These are phyloP conservation scores for Talaromyces adpressus DNA, from an alignment of 495 filamentous ascomycete genomes.

Conservation along the genomic window DNA sequence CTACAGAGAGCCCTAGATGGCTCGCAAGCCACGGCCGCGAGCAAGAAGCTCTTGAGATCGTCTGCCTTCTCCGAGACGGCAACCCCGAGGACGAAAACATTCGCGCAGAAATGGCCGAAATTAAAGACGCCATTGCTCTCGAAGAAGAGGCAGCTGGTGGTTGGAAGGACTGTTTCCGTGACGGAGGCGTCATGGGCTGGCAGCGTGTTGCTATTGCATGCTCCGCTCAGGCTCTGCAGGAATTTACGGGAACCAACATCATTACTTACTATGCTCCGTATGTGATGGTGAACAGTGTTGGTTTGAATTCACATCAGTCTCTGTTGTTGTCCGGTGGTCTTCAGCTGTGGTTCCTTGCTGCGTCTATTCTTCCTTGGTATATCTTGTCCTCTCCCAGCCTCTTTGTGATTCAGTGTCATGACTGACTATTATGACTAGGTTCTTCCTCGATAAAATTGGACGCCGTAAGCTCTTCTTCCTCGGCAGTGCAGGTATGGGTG, in stretches of 20 bases:
- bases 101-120: slow-evolving; percentile 19
- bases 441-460: slow-evolving; percentile 45
- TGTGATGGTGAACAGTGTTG: slow-evolving; percentile 8
- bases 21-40: slow-evolving; percentile 42
- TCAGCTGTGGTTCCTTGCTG: slow-evolving; percentile 9
- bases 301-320: slow-evolving; percentile 4
- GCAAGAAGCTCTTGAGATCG: slow-evolving; percentile 42
- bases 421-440: slow-evolving; percentile 17
- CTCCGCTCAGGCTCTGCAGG: slow-evolving; percentile 47
- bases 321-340: slow-evolving; percentile 7
- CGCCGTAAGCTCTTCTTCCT: slow-evolving; percentile 46
- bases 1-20: slow-evolving; percentile 44
- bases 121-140: slow-evolving; percentile 23
- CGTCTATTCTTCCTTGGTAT: slow-evolving; percentile 6
- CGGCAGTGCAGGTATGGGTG: slow-evolving; percentile 44
- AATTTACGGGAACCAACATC: slow-evolving; percentile 43
- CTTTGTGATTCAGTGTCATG: background rate
- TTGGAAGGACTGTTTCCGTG: slow-evolving; percentile 9
- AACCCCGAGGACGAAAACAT: slow-evolving; percentile 16
- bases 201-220: slow-evolving; percentile 38
- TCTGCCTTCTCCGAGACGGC: slow-evolving; percentile 35
- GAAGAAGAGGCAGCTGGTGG: slow-evolving; percentile 5
- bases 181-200: slow-evolving; percentile 9
- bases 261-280: slow-evolving; percentile 11
- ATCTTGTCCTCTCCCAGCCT: background rate